Evolutionary conservation across 345 rosid species (phyloP).

Genomic region (Raphanus sativus): DNA sequence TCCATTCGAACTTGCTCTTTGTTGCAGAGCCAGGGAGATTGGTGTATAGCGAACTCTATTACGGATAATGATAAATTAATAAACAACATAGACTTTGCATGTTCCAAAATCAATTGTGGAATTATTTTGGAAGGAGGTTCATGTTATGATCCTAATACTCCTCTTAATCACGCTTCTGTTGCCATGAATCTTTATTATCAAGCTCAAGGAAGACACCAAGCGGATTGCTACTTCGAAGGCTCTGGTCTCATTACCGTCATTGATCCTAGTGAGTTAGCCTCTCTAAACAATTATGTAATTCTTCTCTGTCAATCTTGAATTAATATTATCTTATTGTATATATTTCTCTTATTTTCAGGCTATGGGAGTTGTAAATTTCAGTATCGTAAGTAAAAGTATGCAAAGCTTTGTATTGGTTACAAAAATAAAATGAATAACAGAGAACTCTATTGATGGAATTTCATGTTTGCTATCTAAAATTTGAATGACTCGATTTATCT

Average conservation of each 20-base stretch:
- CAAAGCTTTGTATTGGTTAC: slow-evolving; percentile 5
- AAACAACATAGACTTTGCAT: neutral
- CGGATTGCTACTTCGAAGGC: slow-evolving; percentile 1
- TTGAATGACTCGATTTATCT: neutral
- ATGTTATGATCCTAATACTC: slow-evolving; percentile 13
- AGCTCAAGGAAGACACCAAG: slow-evolving; percentile 16
- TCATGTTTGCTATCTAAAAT: neutral
- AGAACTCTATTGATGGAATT: neutral
- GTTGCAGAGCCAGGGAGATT: neutral
- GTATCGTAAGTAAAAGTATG: neutral
- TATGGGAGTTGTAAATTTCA: slow-evolving; percentile 5
- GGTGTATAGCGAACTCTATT: slow-evolving; percentile 27
- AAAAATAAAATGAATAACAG: neutral
- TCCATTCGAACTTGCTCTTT: neutral
- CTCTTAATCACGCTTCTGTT: slow-evolving; percentile 26
- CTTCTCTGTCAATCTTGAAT: neutral
- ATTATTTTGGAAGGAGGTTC: slow-evolving; percentile 10
- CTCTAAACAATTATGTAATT: neutral
- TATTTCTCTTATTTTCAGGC: slow-evolving; percentile 11
- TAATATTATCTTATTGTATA: neutral
- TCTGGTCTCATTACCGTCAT: slow-evolving; percentile 16
- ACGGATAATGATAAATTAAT: neutral
- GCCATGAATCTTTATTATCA: slow-evolving; percentile 37
- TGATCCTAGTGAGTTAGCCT: slow-evolving; percentile 34
- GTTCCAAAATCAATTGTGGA: neutral